Evolutionary conservation across 73 alveolate species (phyloP), one percentile per base, ranked within the genome.

Genomic region (Blepharisma stoltei): DNA sequence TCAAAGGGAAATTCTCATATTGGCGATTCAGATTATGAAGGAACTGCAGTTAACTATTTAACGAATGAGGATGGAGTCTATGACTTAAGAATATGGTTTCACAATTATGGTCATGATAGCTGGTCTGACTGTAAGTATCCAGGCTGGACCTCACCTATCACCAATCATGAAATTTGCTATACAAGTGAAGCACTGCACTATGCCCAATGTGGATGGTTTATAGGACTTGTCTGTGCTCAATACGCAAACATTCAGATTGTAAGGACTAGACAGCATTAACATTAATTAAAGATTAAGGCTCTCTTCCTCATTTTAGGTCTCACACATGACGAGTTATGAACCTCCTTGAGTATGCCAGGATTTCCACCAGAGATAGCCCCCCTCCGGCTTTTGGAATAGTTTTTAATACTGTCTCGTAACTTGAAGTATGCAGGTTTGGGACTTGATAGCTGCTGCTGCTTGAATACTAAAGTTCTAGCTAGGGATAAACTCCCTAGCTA

Each of bases 121-220:
- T 60, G 73, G 73, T 14, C 14, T 1, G 45, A 14, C 38, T 60
- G 73, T 4, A n/a, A 25, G 18, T 60, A 18, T 38, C 73, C 73
- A 32, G 41, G 41, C 41, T 32, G 41, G 41, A 32, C 41, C 3
- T 60, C 73, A 8, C 46, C 73, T 14, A 25, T 60, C 4, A 60
- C 38, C 2, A 25, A 83, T 37, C 45, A 14, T 44, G 49, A 77
- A 8, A 67, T 92, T 18, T 92, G 97, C 84, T 92, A 92, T 83
- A 86, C 91, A 53, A 82, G 81, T 49, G 97, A 92, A 55, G 97
- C 97, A 23, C 55, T 90, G 54, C 68, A 85, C 69, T 91, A 89
- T 82, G 96, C 95, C 53, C 89, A 89, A 55, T 79, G 89, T 9
- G 95, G 93, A n/a, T 92, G 69, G 83, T 83, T 92, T 46, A 77